These are phyloP conservation scores for Rhizodiscina lignyota DNA, from an alignment of 495 filamentous ascomycete species.

Conservation along the genomic window DNA sequence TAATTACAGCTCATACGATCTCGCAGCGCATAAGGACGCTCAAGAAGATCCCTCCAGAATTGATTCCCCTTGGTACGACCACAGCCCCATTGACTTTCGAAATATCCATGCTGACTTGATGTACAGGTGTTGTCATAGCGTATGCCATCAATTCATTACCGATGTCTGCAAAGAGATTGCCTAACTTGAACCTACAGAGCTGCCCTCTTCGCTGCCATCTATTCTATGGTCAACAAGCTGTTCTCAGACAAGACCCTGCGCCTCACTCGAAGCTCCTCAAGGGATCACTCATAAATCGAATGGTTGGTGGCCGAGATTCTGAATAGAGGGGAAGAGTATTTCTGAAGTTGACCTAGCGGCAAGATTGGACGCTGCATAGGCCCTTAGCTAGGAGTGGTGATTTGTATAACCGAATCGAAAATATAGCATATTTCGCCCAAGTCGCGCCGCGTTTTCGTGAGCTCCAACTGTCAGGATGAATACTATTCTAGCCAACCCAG, in stretches of 20 bases:
- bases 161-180: too few relatives aligned
- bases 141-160: constrained; percentile 30
- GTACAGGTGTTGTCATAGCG: constrained; percentile 65
- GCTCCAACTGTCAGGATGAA: too few relatives aligned
- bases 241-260: constrained; percentile 81
- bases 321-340: too few relatives aligned
- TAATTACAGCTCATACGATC: constrained; percentile 74
- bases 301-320: too few relatives aligned
- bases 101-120: constrained; percentile 4
- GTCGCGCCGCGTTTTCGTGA: too few relatives aligned
- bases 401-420: too few relatives aligned
- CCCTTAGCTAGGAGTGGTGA: too few relatives aligned
- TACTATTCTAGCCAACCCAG: too few relatives aligned
- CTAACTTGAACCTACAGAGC: constrained; percentile 38
- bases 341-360: too few relatives aligned
- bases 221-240: constrained; percentile 69
- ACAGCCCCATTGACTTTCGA: neutral
- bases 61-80: constrained; percentile 73
- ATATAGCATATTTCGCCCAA: too few relatives aligned
- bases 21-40: constrained; percentile 83
- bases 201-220: constrained; percentile 55
- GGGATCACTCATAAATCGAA: too few relatives aligned
- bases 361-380: too few relatives aligned
- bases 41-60: constrained; percentile 79
- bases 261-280: constrained; percentile 35